Conservation (phyloP, 1,139 yeast species). For the Magnusiomyces magnusii region DNA sequence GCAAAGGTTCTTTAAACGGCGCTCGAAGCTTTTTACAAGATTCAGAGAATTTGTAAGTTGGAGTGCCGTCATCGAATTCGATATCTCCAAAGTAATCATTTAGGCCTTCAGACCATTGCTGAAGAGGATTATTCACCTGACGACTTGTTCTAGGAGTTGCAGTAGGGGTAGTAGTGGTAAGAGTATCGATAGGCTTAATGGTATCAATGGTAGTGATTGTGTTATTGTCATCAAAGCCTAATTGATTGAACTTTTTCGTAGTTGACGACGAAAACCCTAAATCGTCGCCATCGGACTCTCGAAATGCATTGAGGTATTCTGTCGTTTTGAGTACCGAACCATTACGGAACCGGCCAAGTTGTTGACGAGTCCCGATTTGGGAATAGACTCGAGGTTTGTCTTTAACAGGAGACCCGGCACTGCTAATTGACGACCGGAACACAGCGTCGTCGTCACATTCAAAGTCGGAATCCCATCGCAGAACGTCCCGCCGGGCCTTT, state of each 20-base stretch:
- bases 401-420: neutral
- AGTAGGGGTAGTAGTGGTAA: no score
- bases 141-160: no score
- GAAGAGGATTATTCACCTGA: no score
- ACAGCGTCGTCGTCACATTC: conserved; percentile 12
- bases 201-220: no score
- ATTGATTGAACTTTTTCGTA: neutral
- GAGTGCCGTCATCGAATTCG: neutral
- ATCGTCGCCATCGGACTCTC: conserved; percentile 13
- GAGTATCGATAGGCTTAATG: no score
- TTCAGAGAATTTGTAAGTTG: neutral
- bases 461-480: conserved; percentile 16
- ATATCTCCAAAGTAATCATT: no score
- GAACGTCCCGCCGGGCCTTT: conserved; percentile 7
- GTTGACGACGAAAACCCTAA: neutral
- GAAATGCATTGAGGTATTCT: conserved; percentile 11
- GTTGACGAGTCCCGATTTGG: no score
- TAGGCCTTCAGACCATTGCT: neutral
- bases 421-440: conserved; percentile 9
- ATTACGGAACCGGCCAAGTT: neutral
- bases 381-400: neutral
- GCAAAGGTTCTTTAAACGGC: neutral
- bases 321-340: conserved; percentile 8
- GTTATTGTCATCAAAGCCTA: neutral
- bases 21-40: neutral